phyloP scores from a whole-genome alignment of 78 protist genomes.

The Dictyostelium citrinum region DNA sequence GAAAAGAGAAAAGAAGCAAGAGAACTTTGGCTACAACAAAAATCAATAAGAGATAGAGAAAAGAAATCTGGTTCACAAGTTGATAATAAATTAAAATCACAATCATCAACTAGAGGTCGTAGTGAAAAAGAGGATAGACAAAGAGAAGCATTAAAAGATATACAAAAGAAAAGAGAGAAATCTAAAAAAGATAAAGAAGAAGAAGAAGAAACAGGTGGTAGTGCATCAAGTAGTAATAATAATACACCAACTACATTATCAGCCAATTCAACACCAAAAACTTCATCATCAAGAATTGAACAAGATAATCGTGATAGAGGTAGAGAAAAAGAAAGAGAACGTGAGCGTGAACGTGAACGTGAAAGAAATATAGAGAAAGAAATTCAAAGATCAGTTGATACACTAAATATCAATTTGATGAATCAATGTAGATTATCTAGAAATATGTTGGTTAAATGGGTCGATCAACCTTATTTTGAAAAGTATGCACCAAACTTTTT shows the following conservation, averaged over 20 bases:
- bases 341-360: conserved; percentile 1
- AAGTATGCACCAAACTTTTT: conserved; percentile 26
- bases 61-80: neutral
- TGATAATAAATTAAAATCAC: neutral
- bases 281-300: neutral
- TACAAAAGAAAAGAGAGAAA: conserved; percentile 45
- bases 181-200: neutral
- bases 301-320: neutral
- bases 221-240: neutral
- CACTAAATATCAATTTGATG: neutral
- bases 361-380: conserved; percentile 12
- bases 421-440: conserved; percentile 37
- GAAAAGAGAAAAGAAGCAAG: conserved; percentile 46
- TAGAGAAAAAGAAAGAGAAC: conserved; percentile 4
- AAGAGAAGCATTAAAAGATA: conserved; percentile 28
- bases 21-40: conserved; percentile 32
- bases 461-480: conserved; percentile 74
- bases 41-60: neutral
- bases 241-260: neutral
- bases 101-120: conserved; percentile 13
- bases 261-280: neutral
- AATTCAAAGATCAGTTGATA: neutral
- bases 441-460: conserved; percentile 74
- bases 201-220: neutral
- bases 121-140: conserved; percentile 6